Evolutionary conservation across 192 early-diverging fungal species (phyloP).

Genomic region (Coemansia sp.): DNA sequence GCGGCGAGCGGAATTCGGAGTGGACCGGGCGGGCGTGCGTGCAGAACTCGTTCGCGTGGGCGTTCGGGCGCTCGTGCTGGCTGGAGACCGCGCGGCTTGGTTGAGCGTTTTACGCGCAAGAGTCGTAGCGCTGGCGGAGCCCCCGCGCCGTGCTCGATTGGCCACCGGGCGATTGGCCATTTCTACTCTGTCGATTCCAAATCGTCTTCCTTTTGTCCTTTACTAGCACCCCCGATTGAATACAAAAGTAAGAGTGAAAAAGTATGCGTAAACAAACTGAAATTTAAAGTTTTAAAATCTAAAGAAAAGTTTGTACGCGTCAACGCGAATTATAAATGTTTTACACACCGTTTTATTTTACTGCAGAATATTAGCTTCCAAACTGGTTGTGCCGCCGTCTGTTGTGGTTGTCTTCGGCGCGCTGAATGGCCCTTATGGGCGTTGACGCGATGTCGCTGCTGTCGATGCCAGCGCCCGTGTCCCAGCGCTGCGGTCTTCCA

Average conservation of each 20-base stretch:
- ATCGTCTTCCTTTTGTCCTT: background rate
- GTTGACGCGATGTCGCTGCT: slow-evolving; percentile 20
- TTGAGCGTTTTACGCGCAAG: slow-evolving; percentile 36
- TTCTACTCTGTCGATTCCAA: slow-evolving; percentile 7
- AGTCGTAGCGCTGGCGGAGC: slow-evolving; percentile 8
- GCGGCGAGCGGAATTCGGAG: background rate
- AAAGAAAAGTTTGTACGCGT: slow-evolving; percentile 13
- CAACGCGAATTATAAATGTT: background rate
- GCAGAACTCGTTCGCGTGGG: slow-evolving; percentile 6
- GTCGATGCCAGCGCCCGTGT: slow-evolving; percentile 16
- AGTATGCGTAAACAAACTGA: background rate
- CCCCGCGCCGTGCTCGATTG: slow-evolving; percentile 39
- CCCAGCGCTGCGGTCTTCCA: slow-evolving; percentile 5
- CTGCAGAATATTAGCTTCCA: background rate
- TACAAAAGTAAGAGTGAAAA: background rate
- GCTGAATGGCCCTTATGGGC: slow-evolving; percentile 38
- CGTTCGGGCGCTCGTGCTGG: slow-evolving; percentile 10
- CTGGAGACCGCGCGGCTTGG: slow-evolving; percentile 5
- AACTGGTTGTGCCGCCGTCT: slow-evolving; percentile 14
- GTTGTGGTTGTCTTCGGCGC: slow-evolving; percentile 37
- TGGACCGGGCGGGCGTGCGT: background rate
- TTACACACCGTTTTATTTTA: background rate
- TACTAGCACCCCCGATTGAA: background rate
- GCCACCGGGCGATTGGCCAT: slow-evolving; percentile 21
- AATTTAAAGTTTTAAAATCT: background rate